Percentiles rank a stretch among this genome's conserved stretches.
Evolutionary conservation across 2,329 filamentous ascomycete species (phyloP).

Genomic region (Aspergillus cejpii): DNA sequence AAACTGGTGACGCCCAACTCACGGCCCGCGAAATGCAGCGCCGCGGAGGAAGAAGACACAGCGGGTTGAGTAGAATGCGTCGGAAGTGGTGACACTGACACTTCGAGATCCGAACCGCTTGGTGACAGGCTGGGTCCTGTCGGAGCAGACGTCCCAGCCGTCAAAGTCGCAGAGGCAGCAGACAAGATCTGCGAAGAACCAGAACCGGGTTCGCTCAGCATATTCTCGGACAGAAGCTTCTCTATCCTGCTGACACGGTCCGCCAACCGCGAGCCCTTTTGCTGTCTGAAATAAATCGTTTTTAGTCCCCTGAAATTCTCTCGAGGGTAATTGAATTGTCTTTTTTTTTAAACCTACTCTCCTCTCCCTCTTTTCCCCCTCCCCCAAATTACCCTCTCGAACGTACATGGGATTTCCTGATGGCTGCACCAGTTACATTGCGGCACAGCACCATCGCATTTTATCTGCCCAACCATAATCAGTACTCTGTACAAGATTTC

Average conservation of each 20-base stretch:
- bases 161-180: not conserved
- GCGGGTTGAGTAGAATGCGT: constrained; percentile 11
- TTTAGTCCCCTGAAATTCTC: too few species aligned
- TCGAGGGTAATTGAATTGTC: not conserved
- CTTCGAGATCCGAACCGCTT: constrained; percentile 2
- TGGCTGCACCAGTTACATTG: constrained; percentile 49
- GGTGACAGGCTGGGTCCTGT: constrained; percentile 17
- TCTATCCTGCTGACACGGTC: constrained; percentile 40
- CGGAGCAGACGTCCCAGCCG: not conserved
- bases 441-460: constrained; percentile 43
- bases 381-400: constrained; percentile 29
- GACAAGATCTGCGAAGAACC: too few species aligned
- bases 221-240: constrained; percentile 30
- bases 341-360: constrained; percentile 22
- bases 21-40: constrained; percentile 45
- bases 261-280: constrained; percentile 27
- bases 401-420: constrained; percentile 45
- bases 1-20: constrained; percentile 45
- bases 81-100: not conserved
- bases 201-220: constrained; percentile 24
- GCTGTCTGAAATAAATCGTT: constrained; percentile 16
- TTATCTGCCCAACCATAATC: constrained; percentile 36
- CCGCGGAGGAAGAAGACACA: constrained; percentile 28
- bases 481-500: too few species aligned
- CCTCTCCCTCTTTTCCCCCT: constrained; percentile 24